phyloP scores from a whole-genome alignment of 805 yeast genomes.

The Debaryomyces prosopidis region DNA sequence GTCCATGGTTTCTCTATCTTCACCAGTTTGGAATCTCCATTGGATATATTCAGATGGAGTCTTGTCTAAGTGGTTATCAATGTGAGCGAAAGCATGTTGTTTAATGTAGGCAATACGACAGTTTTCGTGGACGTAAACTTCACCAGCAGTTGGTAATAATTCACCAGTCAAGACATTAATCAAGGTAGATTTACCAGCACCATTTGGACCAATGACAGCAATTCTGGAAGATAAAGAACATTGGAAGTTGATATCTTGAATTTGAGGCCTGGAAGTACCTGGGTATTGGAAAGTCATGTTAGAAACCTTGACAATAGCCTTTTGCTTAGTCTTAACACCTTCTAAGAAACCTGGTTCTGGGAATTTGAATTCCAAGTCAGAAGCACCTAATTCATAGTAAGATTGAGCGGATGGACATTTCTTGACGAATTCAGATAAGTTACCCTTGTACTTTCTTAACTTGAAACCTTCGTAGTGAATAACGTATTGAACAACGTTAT shows the following conservation, averaged over 20 bases:
- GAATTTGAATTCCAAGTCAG: conserved; percentile 94
- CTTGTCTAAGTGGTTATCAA: conserved; percentile 97
- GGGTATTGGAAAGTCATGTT: conserved; percentile 99
- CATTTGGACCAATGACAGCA: conserved; percentile 99
- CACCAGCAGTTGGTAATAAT: conserved; percentile 97
- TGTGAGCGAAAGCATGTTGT: conserved; percentile 99
- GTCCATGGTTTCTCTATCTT: conserved; percentile 99
- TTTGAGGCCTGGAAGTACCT: conserved; percentile 97
- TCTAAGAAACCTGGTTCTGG: conserved; percentile 99
- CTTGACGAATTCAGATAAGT: conserved; percentile 97
- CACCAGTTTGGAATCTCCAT: conserved; percentile 99
- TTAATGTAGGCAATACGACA: conserved; percentile 99
- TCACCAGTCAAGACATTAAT: conserved; percentile 99
- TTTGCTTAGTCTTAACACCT: conserved; percentile 99
- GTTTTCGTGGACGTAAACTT: conserved; percentile 99
- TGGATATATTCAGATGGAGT: conserved; percentile 99
- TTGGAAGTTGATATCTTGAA: conserved; percentile 91
- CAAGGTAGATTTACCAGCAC: conserved; percentile 99
- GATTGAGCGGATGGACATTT: conserved; percentile 98
- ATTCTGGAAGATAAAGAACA: conserved; percentile 99
- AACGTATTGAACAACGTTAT: conserved; percentile 95
- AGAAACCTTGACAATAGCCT: conserved; percentile 97
- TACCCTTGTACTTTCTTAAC: conserved; percentile 99
- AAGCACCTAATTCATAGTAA: conserved; percentile 98
- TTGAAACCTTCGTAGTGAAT: conserved; percentile 99